These are phyloP conservation scores for Amphibolis antarctica DNA, from an alignment of 106 monocot species.

Conservation along the genomic window DNA sequence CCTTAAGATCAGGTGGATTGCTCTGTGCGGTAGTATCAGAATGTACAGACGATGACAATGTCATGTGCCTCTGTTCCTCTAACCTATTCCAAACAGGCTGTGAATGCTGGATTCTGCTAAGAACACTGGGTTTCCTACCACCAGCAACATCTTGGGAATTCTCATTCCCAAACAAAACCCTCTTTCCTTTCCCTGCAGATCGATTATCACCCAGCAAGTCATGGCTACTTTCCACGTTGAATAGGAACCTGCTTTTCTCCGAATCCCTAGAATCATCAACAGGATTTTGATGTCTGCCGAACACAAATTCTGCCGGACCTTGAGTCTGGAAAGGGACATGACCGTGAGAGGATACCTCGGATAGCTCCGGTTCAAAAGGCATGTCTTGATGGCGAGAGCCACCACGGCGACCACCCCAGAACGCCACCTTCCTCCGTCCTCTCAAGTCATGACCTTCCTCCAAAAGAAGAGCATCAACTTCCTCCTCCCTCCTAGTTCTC, in stretches of 20 bases:
- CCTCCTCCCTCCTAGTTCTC: conserved; percentile 3
- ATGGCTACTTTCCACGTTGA: neutral
- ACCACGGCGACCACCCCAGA: neutral
- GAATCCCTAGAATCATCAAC: neutral
- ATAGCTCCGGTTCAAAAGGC: conserved; percentile 4
- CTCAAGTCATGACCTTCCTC: neutral
- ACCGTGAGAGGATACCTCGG: conserved; percentile 1
- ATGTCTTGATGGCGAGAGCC: neutral
- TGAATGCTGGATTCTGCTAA: conserved; percentile 6
- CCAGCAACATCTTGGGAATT: neutral
- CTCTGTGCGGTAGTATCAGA: neutral
- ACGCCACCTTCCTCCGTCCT: neutral
- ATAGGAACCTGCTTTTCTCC: neutral
- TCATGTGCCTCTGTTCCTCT: neutral
- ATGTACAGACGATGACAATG: neutral
- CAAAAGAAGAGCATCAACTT: neutral
- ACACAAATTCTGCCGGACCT: neutral
- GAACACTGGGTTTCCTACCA: conserved; percentile 10
- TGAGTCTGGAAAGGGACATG: neutral
- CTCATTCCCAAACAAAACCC: neutral
- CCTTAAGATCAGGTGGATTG: conserved; percentile 4
- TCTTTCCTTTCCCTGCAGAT: neutral
- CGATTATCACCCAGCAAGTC: neutral
- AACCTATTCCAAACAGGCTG: conserved; percentile 8
- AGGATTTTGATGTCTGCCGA: neutral